A percentile compares a stretch with the other conserved stretches of the same genome.
Conservation (phyloP, 768 basidiomycete species). For the Leccinellum rugosiceps region DNA sequence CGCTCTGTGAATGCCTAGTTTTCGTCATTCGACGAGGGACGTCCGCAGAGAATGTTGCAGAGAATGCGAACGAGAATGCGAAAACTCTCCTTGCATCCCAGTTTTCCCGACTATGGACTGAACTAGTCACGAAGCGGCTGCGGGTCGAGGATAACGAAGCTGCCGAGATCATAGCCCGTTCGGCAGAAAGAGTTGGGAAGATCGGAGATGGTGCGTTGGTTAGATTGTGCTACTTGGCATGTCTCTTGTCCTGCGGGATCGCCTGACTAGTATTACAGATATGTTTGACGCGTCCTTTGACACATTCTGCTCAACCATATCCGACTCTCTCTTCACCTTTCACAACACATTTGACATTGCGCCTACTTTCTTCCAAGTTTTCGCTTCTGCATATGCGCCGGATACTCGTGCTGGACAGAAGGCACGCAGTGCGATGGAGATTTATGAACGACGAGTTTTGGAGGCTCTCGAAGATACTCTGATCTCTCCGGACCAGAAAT, state of each 20-base stretch:
- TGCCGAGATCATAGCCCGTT: conserved; percentile 42
- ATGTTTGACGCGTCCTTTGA: conserved; percentile 53
- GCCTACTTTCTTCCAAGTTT: conserved; percentile 44
- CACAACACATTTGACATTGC: conserved; percentile 29
- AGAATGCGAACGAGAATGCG: conserved; percentile 1
- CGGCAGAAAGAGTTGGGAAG: conserved; percentile 41
- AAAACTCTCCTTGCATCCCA: conserved; percentile 42
- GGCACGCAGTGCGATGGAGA: conserved; percentile 7
- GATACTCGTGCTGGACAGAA: conserved; percentile 15
- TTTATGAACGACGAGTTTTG: conserved; percentile 23
- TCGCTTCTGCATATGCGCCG: conserved; percentile 36
- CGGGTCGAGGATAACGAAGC: conserved; percentile 45
- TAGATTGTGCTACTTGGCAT: conserved; percentile 20
- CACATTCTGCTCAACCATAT: conserved; percentile 30
- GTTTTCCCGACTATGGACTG: conserved; percentile 47
- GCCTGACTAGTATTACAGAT: conserved; percentile 24
- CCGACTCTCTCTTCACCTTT: background rate
- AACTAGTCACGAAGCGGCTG: conserved; percentile 41
- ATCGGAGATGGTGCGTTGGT: conserved; percentile 39
- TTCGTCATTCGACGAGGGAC: conserved; percentile 45
- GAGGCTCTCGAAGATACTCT: conserved; percentile 20
- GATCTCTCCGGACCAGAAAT: background rate
- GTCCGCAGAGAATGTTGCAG: conserved; percentile 1
- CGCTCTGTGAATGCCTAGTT: conserved; percentile 66
- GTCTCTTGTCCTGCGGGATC: conserved; percentile 24